These are phyloP conservation scores for Diophrys appendiculata DNA, from an alignment of 73 alveolate genomes.

Conservation along the genomic window DNA sequence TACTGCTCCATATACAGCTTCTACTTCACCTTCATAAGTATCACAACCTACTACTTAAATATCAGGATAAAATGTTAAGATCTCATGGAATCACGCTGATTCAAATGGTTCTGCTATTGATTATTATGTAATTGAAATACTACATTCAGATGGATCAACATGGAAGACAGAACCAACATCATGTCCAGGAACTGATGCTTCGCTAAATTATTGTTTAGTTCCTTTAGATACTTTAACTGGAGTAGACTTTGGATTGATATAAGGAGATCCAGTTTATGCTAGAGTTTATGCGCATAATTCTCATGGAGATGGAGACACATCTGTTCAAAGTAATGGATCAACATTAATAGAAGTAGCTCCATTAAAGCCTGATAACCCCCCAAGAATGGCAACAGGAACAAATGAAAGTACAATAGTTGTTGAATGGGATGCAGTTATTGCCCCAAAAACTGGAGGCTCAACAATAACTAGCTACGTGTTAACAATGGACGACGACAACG, in stretches of 20 bases:
- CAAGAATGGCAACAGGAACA: slow-evolving; percentile 37
- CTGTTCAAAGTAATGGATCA: slow-evolving; percentile 13
- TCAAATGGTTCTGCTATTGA: neutral
- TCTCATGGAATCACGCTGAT: slow-evolving; percentile 31
- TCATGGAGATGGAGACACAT: slow-evolving; percentile 9
- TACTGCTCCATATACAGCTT: slow-evolving; percentile 35
- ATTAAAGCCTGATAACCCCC: slow-evolving; percentile 21
- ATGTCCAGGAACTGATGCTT: too few species aligned
- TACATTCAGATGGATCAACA: neutral
- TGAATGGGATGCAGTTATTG: slow-evolving; percentile 8
- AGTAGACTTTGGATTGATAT: slow-evolving; percentile 6
- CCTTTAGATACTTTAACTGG: neutral
- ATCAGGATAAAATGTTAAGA: slow-evolving; percentile 12
- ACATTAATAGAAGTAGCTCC: slow-evolving; percentile 32
- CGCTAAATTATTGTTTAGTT: neutral
- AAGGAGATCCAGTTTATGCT: slow-evolving; percentile 26
- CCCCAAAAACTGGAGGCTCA: slow-evolving; percentile 37
- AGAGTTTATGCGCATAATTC: neutral
- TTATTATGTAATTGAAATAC: neutral
- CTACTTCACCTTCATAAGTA: slow-evolving; percentile 46
- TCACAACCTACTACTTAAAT: slow-evolving; percentile 25
- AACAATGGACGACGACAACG: slow-evolving; percentile 29
- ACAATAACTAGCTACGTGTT: slow-evolving; percentile 29
- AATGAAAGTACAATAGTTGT: slow-evolving; percentile 29
- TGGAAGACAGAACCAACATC: too few species aligned